Evolutionary conservation across 2,329 filamentous ascomycete genomes (phyloP), one percentile per base, ranked within the genome.

Genomic region (Sporothrix euskadiensis): DNA sequence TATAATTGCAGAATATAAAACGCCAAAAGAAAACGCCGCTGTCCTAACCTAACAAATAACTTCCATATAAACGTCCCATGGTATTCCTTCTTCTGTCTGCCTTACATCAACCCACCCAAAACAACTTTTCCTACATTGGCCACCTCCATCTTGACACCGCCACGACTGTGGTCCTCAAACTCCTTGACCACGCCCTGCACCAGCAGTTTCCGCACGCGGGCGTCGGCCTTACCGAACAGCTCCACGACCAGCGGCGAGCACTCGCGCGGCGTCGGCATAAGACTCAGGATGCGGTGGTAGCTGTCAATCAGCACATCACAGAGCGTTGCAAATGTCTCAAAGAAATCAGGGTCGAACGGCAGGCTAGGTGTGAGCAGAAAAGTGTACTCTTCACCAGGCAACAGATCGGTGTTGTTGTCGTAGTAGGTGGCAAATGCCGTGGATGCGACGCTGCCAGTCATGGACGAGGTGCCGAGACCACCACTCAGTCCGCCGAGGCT

Each of bases 271-370:
- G 89, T 89, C n/a, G 90, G 87, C 30, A 98, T 85, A 74, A 99
- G 85, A 59, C 85, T 86, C 78, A 97, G 84, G 39, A 99, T 88
- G 72, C 90, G 89, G 49, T 90, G 90, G 83, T 99, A 99, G 79
- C 91, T 93, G 81, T 98, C 96, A 78, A 98, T 97, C 75, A 99
- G 84, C 3, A 97, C 93, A 80, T 99, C 96, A 83, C 96, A 98
- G 7, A 99, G 86, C 14, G 96, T 98, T 16, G 94, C 92, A 83
- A 98, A 98, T 0, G 94, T 98, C 83, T 97, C 94, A 81, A 95
- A 96, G 79, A 97, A 99, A 82, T 99, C 96, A 0, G 96, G 96
- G 76, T 98, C 94, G 79, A 99, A 99, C 0, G 96, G 96, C 66
- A 99, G 84, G 19, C 90, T 91, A 0, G 96, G 96, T n/a, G 95